phyloP scores from a whole-genome alignment of 2,329 filamentous ascomycete species.

The Aspergillus eucalypticola region DNA sequence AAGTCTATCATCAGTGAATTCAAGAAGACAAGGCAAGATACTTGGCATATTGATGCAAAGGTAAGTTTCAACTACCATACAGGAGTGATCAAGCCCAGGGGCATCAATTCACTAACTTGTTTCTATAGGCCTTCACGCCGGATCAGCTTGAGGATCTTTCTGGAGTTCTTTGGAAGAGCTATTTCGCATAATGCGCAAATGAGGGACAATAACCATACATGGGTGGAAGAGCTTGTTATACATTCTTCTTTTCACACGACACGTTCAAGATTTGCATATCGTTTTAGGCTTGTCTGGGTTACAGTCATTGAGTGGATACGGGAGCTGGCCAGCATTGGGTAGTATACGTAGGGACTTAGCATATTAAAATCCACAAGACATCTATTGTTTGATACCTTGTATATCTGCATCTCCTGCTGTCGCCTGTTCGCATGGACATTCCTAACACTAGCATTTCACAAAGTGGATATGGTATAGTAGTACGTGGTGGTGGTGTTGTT shows the following conservation, averaged over 20 bases:
- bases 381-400: neutral
- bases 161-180: conserved; percentile 98
- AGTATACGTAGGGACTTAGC: neutral
- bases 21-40: conserved; percentile 99
- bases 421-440: neutral
- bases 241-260: neutral
- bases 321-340: neutral
- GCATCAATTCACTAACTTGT: conserved; percentile 3
- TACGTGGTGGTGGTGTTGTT: too few species aligned
- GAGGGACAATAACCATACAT: neutral
- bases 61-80: conserved; percentile 54
- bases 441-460: too few species aligned
- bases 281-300: neutral
- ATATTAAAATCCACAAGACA: neutral
- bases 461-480: too few species aligned
- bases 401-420: neutral
- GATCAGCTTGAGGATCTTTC: conserved; percentile 95
- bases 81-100: neutral
- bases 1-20: conserved; percentile 94
- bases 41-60: conserved; percentile 97
- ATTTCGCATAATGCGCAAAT: conserved; percentile 70
- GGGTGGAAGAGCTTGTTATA: neutral
- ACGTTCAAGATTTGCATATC: neutral
- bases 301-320: neutral
- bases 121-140: conserved; percentile 71